Evolutionary conservation across 2,329 filamentous ascomycete species (phyloP), one percentile per base, ranked within the genome.

Genomic region (Westerdykella sp.): DNA sequence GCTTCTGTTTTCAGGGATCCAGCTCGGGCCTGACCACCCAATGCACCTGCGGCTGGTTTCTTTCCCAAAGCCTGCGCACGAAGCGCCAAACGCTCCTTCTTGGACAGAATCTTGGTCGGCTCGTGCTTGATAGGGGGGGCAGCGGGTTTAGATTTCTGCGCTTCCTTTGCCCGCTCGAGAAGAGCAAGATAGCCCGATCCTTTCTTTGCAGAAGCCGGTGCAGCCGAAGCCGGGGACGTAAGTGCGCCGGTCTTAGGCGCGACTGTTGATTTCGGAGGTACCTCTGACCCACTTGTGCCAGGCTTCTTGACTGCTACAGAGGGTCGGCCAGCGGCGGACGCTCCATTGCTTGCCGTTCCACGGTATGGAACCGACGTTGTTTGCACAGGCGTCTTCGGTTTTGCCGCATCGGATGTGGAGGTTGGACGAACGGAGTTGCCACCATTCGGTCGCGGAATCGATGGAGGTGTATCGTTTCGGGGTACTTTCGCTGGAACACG

Each of bases 111-210:
- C 53, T 85, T 84, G 1, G 81, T 77, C 15, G 82, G 75, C 61
- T 87, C 87, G 65, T 88, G 84, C 60, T 87, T 84, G 52, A 88
- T 86, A 54, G 80, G 81, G 43, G 83, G 84, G 18, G 84, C 74
- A 42, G 79, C 45, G 32, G 60, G 56, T 43, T 66, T 66, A 4
- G 58, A 56, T 13, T 35, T 35, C 69, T 71, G 72, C 43, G 72
- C 82, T 47, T 79, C 79, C 57, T 85, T 81, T 25, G 80, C 86
- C 52, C 83, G 77, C 43, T 83, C 83, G 68, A 90, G 75, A 46
- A 88, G 84, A 56, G 88, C 84, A 31, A 81, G 79, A 62, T 81
- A 90, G 11, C 25, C 25, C 0, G 83, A 85, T 2, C 84, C 82
- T 58, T 84, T 86, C 65, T 87, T 87, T 1, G 80, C 81, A 1